A percentile compares a stretch with the other conserved stretches of the same genome.
Evolutionary conservation across 2,329 filamentous ascomycete genomes (phyloP).

Genomic region (Pseudogymnoascus sp.): DNA sequence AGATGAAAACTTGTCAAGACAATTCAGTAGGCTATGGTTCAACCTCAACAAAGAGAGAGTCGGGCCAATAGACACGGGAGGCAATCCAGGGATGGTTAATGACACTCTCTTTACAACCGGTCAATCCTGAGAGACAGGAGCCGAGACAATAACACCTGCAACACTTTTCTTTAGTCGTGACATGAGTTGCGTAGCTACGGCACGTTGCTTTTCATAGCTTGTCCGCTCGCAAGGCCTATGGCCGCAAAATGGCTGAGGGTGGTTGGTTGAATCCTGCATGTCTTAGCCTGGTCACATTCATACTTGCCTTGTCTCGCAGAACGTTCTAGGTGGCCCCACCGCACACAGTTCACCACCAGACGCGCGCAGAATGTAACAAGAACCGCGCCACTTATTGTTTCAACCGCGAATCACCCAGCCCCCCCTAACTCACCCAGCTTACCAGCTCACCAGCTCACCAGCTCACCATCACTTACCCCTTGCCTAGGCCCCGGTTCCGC

Average conservation of each 20-base stretch:
- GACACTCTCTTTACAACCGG: background rate
- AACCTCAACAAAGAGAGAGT: background rate
- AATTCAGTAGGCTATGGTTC: background rate
- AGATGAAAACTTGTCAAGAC: background rate
- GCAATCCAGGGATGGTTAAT: background rate
- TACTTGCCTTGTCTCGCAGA: background rate
- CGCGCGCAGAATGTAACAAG: no score
- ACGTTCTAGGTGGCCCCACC: background rate
- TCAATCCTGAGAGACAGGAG: background rate
- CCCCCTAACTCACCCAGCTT: no score
- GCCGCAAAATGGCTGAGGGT: background rate
- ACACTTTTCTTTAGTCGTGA: background rate
- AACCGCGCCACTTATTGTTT: no score
- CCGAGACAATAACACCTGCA: background rate
- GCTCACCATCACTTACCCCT: no score
- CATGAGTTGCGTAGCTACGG: background rate
- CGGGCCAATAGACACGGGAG: background rate
- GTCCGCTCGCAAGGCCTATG: background rate
- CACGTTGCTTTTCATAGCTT: background rate
- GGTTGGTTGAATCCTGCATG: background rate
- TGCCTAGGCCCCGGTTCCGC: no score
- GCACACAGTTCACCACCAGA: no score
- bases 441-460: no score
- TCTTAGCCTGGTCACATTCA: background rate
- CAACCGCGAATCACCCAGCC: no score